Evolutionary conservation across 2,329 filamentous ascomycete species (phyloP).

Genomic region (Aspergillus jensenii): DNA sequence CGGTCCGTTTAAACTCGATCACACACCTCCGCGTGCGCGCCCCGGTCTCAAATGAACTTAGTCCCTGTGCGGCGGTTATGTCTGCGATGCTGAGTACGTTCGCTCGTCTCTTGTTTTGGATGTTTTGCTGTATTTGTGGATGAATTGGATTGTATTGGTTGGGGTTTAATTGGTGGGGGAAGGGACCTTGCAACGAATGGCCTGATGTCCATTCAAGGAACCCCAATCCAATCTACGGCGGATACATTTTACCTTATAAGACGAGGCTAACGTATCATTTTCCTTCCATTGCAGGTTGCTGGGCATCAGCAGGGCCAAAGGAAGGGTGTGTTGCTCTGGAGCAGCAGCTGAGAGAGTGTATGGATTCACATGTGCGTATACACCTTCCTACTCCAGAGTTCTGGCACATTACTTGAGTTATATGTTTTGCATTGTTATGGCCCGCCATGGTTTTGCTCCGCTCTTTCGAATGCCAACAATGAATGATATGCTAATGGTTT

Average conservation of each 20-base stretch:
- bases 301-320: slow-evolving; percentile 47
- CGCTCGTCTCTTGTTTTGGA: not conserved
- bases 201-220: not conserved
- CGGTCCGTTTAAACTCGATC: slow-evolving; percentile 48
- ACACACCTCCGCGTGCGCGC: slow-evolving; percentile 61
- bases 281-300: slow-evolving; percentile 38
- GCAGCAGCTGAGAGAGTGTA: slow-evolving; percentile 63
- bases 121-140: slow-evolving; percentile 24
- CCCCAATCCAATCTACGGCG: not conserved
- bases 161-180: not conserved
- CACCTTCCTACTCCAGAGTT: not conserved
- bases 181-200: not conserved
- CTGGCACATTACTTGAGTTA: not conserved
- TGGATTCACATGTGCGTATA: slow-evolving; percentile 73
- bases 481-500: not conserved
- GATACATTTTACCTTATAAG: not conserved
- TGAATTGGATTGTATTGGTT: not conserved
- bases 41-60: slow-evolving; percentile 61
- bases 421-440: not conserved
- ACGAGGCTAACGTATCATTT: not conserved
- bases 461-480: not conserved
- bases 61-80: slow-evolving; percentile 68
- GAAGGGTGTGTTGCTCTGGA: slow-evolving; percentile 62
- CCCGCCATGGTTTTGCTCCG: not conserved
- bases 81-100: slow-evolving; percentile 63